A percentile compares a stretch with the other conserved stretches of the same genome.
phyloP scores from a whole-genome alignment of 345 rosid species.

The Hibiscus syriacus region DNA sequence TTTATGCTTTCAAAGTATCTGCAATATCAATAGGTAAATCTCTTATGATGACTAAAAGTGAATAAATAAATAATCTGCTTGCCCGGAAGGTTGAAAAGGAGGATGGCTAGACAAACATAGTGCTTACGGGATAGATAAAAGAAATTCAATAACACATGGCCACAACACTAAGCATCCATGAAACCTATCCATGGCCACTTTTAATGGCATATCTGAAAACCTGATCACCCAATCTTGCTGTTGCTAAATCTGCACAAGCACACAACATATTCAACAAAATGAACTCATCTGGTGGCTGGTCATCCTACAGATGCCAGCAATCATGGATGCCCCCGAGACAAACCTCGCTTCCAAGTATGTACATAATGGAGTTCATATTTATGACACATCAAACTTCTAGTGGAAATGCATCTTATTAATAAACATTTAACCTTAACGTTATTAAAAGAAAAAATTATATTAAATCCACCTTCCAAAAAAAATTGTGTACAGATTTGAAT shows the following conservation, averaged over 20 bases:
- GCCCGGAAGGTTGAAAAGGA: not conserved
- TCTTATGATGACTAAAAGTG: not conserved
- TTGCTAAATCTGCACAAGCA: slow-evolving; percentile 44
- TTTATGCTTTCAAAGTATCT: slow-evolving; percentile 33
- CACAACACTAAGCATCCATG: slow-evolving; percentile 44
- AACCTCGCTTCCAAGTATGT: slow-evolving; percentile 12
- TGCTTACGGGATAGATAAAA: not conserved
- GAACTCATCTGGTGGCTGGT: slow-evolving; percentile 49
- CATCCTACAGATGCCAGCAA: too few species aligned
- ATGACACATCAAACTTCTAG: not conserved
- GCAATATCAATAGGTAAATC: not conserved
- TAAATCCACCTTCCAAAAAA: not conserved
- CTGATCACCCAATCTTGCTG: slow-evolving; percentile 35
- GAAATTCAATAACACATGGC: slow-evolving; percentile 4
- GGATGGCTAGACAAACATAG: not conserved
- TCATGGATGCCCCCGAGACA: too few species aligned
- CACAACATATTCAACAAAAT: slow-evolving; percentile 36
- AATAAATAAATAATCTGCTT: not conserved
- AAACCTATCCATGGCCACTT: slow-evolving; percentile 19
- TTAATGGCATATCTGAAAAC: slow-evolving; percentile 34
- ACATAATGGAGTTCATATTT: not conserved
- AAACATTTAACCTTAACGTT: not conserved
- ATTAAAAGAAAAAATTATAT: not conserved
- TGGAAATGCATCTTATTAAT: not conserved
- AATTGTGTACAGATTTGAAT: not conserved